These are phyloP conservation scores for Rachicladosporium sp. DNA, from an alignment of 2,329 filamentous ascomycete genomes.

Conservation along the genomic window DNA sequence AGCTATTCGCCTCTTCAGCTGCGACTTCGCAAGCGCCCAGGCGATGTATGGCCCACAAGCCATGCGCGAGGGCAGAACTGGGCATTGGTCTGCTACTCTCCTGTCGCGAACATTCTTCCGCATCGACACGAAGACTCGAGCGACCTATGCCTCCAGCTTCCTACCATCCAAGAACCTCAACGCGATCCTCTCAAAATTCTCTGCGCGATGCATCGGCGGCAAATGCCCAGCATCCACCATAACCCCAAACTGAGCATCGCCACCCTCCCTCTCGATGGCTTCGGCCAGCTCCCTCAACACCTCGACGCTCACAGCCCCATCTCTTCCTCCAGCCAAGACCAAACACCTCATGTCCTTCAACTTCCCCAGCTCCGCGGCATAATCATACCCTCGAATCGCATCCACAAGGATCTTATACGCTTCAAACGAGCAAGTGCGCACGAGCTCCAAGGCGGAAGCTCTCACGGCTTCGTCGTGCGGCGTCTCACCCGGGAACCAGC, in stretches of 20 bases:
- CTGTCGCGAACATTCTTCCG: conserved; percentile 8
- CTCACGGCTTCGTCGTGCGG: conserved; percentile 10
- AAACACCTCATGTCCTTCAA: conserved; percentile 9
- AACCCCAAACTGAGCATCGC: conserved; percentile 9
- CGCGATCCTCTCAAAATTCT: conserved; percentile 15
- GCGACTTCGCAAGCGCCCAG: too few relatives aligned
- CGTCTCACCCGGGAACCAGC: conserved; percentile 15
- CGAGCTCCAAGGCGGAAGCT: conserved; percentile 10
- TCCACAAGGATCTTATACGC: conserved; percentile 17
- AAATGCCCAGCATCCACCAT: conserved; percentile 18
- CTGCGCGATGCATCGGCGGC: conserved; percentile 17
- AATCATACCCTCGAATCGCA: conserved; percentile 18
- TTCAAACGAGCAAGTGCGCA: conserved; percentile 11
- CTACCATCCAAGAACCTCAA: conserved; percentile 10
- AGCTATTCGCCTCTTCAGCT: too few relatives aligned
- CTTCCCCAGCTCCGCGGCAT: conserved; percentile 8
- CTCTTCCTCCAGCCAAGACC: conserved; percentile 15
- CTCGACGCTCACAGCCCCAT: conserved; percentile 10
- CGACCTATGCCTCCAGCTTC: too few relatives aligned
- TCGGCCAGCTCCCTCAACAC: conserved; percentile 13
- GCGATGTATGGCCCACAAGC: too few relatives aligned
- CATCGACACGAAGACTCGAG: too few relatives aligned
- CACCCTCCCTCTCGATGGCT: conserved; percentile 6
- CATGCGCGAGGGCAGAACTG: too few relatives aligned
- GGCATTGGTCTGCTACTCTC: too few relatives aligned